Percentiles rank a stretch among this genome's conserved stretches.
phyloP scores from a whole-genome alignment of 768 basidiomycete species.

The Tulasnella sp. region DNA sequence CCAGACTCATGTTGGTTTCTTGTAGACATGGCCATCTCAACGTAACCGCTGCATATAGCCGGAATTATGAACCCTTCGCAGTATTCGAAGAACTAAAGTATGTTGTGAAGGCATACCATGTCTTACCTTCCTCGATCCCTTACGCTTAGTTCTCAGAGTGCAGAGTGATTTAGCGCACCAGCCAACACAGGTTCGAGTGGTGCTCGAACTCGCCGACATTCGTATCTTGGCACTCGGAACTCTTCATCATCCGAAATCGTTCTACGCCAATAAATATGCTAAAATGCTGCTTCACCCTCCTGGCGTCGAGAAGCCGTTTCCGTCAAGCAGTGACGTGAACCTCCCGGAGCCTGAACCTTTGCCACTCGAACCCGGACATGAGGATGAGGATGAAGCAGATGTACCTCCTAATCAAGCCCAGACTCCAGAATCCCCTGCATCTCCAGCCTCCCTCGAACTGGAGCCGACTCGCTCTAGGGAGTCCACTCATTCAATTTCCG shows the following conservation, averaged over 20 bases:
- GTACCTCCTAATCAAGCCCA: background rate
- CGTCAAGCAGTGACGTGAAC: background rate
- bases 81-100: conserved; percentile 79
- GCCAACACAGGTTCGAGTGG: conserved; percentile 62
- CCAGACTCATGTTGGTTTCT: background rate
- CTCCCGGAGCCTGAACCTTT: background rate
- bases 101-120: conserved; percentile 32
- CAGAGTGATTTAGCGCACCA: conserved; percentile 67
- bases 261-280: conserved; percentile 62
- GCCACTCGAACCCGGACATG: background rate
- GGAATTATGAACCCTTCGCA: conserved; percentile 60
- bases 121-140: background rate
- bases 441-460: background rate
- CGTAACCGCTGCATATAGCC: conserved; percentile 61
- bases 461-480: conserved; percentile 21
- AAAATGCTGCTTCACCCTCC: conserved; percentile 65
- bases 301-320: conserved; percentile 37
- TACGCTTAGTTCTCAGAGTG: conserved; percentile 43
- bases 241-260: conserved; percentile 50
- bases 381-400: background rate
- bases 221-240: conserved; percentile 70
- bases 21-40: conserved; percentile 65
- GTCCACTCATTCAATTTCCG: conserved; percentile 13
- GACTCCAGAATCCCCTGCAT: background rate
- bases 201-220: conserved; percentile 67